Evolutionary conservation across 1,284 basidiomycete genomes (phyloP), one percentile per base, ranked within the genome.

Genomic region (Sanghuangporus weigelae): DNA sequence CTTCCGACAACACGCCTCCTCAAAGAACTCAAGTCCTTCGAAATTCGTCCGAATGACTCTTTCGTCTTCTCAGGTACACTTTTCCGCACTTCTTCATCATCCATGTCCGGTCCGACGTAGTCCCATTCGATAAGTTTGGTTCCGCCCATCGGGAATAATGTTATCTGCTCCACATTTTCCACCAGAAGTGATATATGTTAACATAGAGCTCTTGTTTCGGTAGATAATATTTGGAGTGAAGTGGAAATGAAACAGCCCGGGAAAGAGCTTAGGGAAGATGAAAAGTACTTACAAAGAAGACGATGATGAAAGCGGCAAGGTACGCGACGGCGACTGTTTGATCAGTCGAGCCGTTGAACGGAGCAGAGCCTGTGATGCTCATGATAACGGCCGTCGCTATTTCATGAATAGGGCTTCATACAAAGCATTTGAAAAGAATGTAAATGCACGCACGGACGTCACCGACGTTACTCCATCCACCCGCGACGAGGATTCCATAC

Each of bases 301-400:
- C 72, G 19, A 85, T 72, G 2, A 76, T 71, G 63, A 81, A 78
- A 4, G 71, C 73, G 1, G 76, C 76, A 3, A 89, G 79, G 70
- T 89, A 91, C 0, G 89, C 86, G 35, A 90, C 79, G 0, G 85
- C 80, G n/a, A 92, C 68, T 40, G 80, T 79, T 57, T 81, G 75
- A 66, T 87, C 84, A 0, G 73, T 70, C 11, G 71, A 67, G 0
- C 80, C 79, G 57, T 81, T 77, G 70, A 87, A 88, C 0, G 85
- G 86, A 0, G 79, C 72, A 1, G 76, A 64, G 6, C 76, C 79
- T 0, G 79, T 84, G 48, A 87, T 74, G 38, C 81, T 83, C 75
- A 85, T 80, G 11, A 84, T 73, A 1, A 87, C 79, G 0, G 90
- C 83, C 0, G 84, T 91, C 2, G 90, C 87, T 85, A 54, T 53